These are phyloP conservation scores for Kazachstania bromeliacearum DNA, from an alignment of 805 yeast genomes.

Conservation along the genomic window DNA sequence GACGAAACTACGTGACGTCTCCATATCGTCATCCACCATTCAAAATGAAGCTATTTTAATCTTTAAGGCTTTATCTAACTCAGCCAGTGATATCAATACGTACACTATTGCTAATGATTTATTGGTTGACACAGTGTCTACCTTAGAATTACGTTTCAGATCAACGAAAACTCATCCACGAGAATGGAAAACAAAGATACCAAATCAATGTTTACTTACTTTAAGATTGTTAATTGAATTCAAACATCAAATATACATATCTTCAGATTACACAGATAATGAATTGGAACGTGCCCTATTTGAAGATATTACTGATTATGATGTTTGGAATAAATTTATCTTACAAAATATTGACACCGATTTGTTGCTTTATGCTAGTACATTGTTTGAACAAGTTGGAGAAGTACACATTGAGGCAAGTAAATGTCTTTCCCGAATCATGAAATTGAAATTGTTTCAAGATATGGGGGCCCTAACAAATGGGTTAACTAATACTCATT, in stretches of 20 bases:
- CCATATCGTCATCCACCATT: constrained; percentile 7
- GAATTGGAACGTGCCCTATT: constrained; percentile 1
- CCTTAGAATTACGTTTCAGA: constrained; percentile 57
- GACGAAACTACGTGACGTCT: not conserved
- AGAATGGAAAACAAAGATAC: not conserved
- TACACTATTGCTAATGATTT: constrained; percentile 25
- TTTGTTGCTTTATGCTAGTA: constrained; percentile 5
- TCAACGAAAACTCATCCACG: constrained; percentile 2
- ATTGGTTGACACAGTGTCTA: constrained; percentile 49
- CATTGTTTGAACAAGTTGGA: constrained; percentile 1
- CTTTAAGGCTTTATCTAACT: constrained; percentile 9
- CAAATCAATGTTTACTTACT: constrained; percentile 51
- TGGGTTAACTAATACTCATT: too few relatives aligned
- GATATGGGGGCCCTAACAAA: constrained; percentile 7
- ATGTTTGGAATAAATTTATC: constrained; percentile 6
- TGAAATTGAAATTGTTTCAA: constrained; percentile 12
- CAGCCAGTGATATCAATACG: constrained; percentile 3
- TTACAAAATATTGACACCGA: constrained; percentile 4
- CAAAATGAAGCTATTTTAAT: constrained; percentile 16
- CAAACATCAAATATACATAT: constrained; percentile 9
- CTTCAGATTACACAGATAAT: not conserved
- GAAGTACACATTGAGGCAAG: not conserved
- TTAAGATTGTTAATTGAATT: constrained; percentile 42
- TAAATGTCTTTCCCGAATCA: constrained; percentile 1
- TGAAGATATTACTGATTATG: not conserved